phyloP scores from a whole-genome alignment of 2,329 filamentous ascomycete species.

The Scortechinia acanthostroma region DNA sequence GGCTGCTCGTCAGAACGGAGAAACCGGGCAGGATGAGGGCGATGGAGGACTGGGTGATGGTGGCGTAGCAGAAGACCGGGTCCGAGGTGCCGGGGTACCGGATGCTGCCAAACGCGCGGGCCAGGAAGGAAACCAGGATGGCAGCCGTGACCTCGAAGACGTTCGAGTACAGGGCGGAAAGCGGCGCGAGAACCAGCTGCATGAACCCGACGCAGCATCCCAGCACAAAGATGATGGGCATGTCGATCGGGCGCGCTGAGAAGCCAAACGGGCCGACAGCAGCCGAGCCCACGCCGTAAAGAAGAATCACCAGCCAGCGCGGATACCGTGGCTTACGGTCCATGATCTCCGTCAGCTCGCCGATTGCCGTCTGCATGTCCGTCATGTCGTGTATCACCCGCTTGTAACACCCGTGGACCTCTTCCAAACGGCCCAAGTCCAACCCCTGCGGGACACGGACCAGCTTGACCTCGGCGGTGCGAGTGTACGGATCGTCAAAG shows the following conservation, averaged over 20 bases:
- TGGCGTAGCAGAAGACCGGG: slow-evolving; percentile 40
- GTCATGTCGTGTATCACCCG: slow-evolving; percentile 40
- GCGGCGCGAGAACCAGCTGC: background rate
- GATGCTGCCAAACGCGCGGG: slow-evolving; percentile 39
- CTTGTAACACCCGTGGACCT: slow-evolving; percentile 43
- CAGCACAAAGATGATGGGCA: background rate
- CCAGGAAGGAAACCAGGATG: slow-evolving; percentile 36
- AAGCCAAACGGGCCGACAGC: slow-evolving; percentile 60
- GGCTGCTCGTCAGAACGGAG: slow-evolving; percentile 37
- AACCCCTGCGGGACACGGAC: slow-evolving; percentile 37
- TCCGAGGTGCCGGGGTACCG: slow-evolving; percentile 19
- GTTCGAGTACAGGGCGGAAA: slow-evolving; percentile 16
- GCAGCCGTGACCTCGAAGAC: slow-evolving; percentile 38
- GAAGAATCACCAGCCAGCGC: slow-evolving; percentile 32
- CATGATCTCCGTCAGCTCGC: slow-evolving; percentile 35
- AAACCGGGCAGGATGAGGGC: slow-evolving; percentile 41
- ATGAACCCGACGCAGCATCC: background rate
- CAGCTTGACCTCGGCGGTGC: slow-evolving; percentile 44
- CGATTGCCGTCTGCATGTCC: slow-evolving; percentile 36
- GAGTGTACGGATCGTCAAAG: slow-evolving; percentile 44
- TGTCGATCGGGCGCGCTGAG: slow-evolving; percentile 6
- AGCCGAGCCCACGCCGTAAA: slow-evolving; percentile 54
- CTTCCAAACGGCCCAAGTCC: slow-evolving; percentile 39
- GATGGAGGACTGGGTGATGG: slow-evolving; percentile 38
- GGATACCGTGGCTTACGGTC: slow-evolving; percentile 35